A percentile compares a stretch with the other conserved stretches of the same genome.
phyloP scores from a whole-genome alignment of 1,284 basidiomycete species.

The Boletus semigastroideus region DNA sequence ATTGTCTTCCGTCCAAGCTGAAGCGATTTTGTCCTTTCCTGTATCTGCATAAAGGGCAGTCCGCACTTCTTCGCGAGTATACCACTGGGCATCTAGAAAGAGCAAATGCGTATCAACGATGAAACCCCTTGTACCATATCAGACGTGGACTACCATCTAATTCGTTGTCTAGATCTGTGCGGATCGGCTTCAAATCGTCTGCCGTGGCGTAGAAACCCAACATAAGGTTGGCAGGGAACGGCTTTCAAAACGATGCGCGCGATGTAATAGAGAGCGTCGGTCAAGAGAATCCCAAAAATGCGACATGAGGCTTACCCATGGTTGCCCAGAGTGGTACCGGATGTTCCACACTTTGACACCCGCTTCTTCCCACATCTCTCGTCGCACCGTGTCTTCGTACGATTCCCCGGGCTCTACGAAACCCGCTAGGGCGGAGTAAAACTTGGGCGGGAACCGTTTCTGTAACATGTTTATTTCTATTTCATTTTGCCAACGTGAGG shows the following conservation, averaged over 20 bases:
- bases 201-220: slow-evolving; percentile 84
- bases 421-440: slow-evolving; percentile 88
- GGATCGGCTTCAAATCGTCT: slow-evolving; percentile 71
- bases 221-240: slow-evolving; percentile 90
- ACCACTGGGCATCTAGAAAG: slow-evolving; percentile 84
- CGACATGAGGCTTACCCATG: slow-evolving; percentile 60
- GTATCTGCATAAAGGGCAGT: slow-evolving; percentile 57
- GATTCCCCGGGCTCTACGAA: slow-evolving; percentile 94
- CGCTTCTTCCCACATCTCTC: slow-evolving; percentile 95
- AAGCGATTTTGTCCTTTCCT: slow-evolving; percentile 23
- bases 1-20: slow-evolving; percentile 23
- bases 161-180: slow-evolving; percentile 93
- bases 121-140: neutral
- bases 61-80: slow-evolving; percentile 72
- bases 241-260: slow-evolving; percentile 42
- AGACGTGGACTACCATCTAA: slow-evolving; percentile 64
- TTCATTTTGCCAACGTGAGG: neutral
- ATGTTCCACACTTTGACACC: slow-evolving; percentile 86
- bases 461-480: slow-evolving; percentile 34
- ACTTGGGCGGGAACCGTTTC: slow-evolving; percentile 67
- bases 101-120: slow-evolving; percentile 1
- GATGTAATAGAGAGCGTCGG: neutral
- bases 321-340: slow-evolving; percentile 83
- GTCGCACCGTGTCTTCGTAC: slow-evolving; percentile 90
- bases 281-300: neutral